These are phyloP conservation scores for Glycine latifolia DNA, from an alignment of 306 rosid genomes.

Conservation along the genomic window DNA sequence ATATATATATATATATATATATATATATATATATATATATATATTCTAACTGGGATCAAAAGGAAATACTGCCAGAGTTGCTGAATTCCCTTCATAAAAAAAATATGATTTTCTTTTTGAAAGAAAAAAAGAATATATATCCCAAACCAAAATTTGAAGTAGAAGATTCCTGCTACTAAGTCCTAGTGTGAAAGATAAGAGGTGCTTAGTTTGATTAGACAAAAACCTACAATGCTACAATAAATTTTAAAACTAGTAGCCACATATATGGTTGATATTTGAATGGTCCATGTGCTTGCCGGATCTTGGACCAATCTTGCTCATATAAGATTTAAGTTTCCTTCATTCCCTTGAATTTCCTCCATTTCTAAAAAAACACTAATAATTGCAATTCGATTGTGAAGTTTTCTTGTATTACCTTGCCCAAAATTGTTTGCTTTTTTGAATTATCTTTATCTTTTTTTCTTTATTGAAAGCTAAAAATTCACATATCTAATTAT, in stretches of 20 bases:
- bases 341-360: too few relatives aligned
- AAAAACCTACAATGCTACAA: conserved; percentile 17
- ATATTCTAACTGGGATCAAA: too few relatives aligned
- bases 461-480: too few relatives aligned
- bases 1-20: too few relatives aligned
- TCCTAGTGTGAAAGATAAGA: conserved; percentile 8
- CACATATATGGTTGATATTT: conserved; percentile 3
- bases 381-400: too few relatives aligned
- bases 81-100: not conserved
- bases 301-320: conserved; percentile 29
- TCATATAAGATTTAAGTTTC: not conserved
- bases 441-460: too few relatives aligned
- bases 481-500: too few relatives aligned
- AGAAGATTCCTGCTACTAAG: not conserved
- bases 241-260: not conserved
- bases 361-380: too few relatives aligned
- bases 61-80: not conserved
- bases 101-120: not conserved
- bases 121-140: not conserved
- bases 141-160: not conserved
- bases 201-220: conserved; percentile 1
- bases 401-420: too few relatives aligned
- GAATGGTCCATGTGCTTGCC: not conserved
- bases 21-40: too few relatives aligned
- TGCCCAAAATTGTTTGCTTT: too few relatives aligned